phyloP scores from a whole-genome alignment of 2,329 filamentous ascomycete species.

The Fusarium sp. region DNA sequence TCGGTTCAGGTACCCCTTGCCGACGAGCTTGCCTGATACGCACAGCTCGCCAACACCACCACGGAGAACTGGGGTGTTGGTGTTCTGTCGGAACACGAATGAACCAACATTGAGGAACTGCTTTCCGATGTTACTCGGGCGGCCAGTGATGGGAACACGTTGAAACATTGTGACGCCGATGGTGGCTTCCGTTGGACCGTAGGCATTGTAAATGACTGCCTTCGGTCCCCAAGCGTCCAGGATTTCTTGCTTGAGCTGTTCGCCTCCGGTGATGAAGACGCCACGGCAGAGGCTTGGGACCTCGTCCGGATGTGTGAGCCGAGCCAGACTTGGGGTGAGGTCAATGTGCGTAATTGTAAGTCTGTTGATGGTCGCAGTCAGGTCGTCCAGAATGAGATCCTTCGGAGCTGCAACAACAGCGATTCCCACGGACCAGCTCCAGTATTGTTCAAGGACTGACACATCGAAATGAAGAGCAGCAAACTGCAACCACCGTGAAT shows the following conservation, averaged over 20 bases:
- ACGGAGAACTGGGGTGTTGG: conserved; percentile 76
- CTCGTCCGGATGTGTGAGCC: conserved; percentile 80
- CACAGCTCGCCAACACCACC: conserved; percentile 90
- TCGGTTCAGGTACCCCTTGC: conserved; percentile 87
- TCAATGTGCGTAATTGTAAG: conserved; percentile 90
- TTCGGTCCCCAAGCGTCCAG: conserved; percentile 85
- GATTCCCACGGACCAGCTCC: conserved; percentile 93
- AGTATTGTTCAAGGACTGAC: conserved; percentile 92
- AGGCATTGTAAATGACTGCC: conserved; percentile 88
- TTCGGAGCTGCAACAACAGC: conserved; percentile 83
- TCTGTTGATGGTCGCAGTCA: conserved; percentile 76
- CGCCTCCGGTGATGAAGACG: conserved; percentile 93
- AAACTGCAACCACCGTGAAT: conserved; percentile 90
- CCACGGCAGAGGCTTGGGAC: conserved; percentile 83
- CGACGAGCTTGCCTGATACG: conserved; percentile 86
- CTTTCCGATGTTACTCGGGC: conserved; percentile 86
- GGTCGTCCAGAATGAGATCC: conserved; percentile 86
- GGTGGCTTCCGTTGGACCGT: conserved; percentile 91
- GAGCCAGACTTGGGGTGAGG: conserved; percentile 86
- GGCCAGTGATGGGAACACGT: conserved; percentile 80
- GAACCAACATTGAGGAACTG: conserved; percentile 91
- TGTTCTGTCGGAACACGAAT: conserved; percentile 78
- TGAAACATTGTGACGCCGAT: conserved; percentile 93
- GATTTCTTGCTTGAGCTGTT: conserved; percentile 89
- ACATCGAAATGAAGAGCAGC: conserved; percentile 96